phyloP scores from a whole-genome alignment of 177 flowering plant species.

The Vitis hybrid region DNA sequence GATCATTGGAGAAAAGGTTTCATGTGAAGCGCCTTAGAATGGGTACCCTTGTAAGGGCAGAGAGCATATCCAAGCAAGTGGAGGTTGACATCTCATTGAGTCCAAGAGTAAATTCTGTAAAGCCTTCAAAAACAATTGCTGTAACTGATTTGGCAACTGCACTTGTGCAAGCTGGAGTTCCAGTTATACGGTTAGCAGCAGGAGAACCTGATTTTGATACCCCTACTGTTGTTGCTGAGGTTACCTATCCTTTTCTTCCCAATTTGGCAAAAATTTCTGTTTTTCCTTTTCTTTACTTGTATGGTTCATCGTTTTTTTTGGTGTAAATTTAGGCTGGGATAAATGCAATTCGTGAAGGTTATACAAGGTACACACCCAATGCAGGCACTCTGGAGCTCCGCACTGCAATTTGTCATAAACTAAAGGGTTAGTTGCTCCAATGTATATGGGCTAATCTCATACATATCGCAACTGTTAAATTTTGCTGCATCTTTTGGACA shows the following conservation, averaged over 20 bases:
- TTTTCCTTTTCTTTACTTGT: too few relatives aligned
- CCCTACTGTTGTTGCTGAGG: constrained; percentile 82
- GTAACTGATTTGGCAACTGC: constrained; percentile 95
- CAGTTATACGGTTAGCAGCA: constrained; percentile 85
- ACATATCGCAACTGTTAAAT: too few relatives aligned
- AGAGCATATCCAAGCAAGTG: constrained; percentile 25
- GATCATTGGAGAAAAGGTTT: too few relatives aligned
- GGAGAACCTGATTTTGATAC: constrained; percentile 99
- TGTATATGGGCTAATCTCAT: too few relatives aligned
- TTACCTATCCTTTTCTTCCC: constrained; percentile 10
- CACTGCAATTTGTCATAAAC: too few relatives aligned
- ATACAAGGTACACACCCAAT: constrained; percentile 33
- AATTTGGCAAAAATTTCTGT: too few relatives aligned
- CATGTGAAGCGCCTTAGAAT: constrained; percentile 19
- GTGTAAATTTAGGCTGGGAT: constrained; percentile 66
- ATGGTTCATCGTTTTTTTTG: too few relatives aligned
- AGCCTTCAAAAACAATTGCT: constrained; percentile 89
- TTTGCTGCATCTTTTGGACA: too few relatives aligned
- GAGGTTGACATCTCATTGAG: constrained; percentile 67
- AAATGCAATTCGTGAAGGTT: constrained; percentile 88
- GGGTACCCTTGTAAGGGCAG: constrained; percentile 39
- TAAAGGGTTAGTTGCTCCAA: too few relatives aligned
- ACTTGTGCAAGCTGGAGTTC: constrained; percentile 86
- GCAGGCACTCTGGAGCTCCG: too few relatives aligned
- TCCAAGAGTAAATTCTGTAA: constrained; percentile 84